phyloP scores from a whole-genome alignment of 1,139 yeast genomes.

The Geotrichum fermentans region DNA sequence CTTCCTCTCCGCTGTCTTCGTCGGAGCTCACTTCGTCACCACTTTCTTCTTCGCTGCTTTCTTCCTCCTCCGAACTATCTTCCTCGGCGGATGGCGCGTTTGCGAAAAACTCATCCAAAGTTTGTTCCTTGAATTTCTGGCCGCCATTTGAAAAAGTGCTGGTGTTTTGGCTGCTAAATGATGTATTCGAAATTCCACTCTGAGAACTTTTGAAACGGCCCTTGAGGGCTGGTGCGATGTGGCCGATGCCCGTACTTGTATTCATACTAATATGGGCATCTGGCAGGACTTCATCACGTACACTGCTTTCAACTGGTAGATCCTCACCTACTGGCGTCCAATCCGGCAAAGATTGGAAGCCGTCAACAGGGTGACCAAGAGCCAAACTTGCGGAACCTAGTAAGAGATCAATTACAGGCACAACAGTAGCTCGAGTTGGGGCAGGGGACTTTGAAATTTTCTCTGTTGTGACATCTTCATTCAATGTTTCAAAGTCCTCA shows the following conservation, averaged over 20 bases:
- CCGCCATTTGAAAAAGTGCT: conserved; percentile 20
- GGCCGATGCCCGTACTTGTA: conserved; percentile 9
- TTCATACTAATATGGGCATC: conserved; percentile 9
- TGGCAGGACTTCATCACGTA: conserved; percentile 31
- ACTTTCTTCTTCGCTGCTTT: conserved; percentile 27
- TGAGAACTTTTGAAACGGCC: background rate
- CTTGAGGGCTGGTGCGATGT: conserved; percentile 10
- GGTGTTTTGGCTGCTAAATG: conserved; percentile 11
- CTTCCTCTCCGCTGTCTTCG: conserved; percentile 24
- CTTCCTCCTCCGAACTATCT: conserved; percentile 30
- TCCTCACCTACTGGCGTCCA: conserved; percentile 32
- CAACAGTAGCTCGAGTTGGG: conserved; percentile 6
- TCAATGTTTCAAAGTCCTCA: conserved; percentile 6
- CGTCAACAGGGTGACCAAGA: conserved; percentile 35
- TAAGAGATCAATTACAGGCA: conserved; percentile 24
- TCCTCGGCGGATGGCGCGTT: conserved; percentile 40
- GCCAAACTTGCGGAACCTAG: conserved; percentile 37
- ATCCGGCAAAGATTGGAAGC: conserved; percentile 31
- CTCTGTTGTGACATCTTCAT: conserved; percentile 12
- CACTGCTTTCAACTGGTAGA: conserved; percentile 28
- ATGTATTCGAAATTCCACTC: background rate
- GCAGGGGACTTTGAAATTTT: conserved; percentile 3
- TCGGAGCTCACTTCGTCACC: conserved; percentile 26
- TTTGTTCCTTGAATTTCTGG: conserved; percentile 55
- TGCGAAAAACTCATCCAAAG: conserved; percentile 81